Evolutionary conservation across 306 rosid species (phyloP).

Genomic region (Casuarina equisetifolia): DNA sequence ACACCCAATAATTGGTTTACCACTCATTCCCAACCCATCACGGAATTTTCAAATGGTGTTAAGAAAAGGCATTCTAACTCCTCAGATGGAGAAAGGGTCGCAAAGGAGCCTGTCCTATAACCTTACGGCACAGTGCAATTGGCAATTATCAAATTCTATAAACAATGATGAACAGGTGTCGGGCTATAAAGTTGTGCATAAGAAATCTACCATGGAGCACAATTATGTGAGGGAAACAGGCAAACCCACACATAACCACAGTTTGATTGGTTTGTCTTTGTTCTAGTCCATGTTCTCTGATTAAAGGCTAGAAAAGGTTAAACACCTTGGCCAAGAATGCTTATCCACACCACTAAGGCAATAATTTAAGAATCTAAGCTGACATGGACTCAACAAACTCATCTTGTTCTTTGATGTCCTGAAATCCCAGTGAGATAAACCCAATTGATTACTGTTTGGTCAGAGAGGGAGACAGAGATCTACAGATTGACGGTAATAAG

Average conservation of each 20-base stretch:
- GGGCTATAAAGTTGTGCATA: constrained; percentile 27
- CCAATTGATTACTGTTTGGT: background rate
- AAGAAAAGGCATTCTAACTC: background rate
- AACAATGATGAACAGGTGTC: constrained; percentile 38
- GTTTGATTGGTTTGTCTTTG: constrained; percentile 55
- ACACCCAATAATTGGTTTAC: background rate
- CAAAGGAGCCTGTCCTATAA: background rate
- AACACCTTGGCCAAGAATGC: constrained; percentile 11
- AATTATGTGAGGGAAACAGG: constrained; percentile 39
- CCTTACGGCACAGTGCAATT: constrained; percentile 11
- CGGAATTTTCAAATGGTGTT: background rate
- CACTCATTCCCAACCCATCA: background rate
- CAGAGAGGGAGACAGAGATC: background rate
- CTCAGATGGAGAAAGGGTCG: constrained; percentile 26
- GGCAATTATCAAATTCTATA: constrained; percentile 1
- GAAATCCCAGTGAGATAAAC: background rate
- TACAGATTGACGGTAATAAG: background rate
- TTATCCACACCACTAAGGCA: constrained; percentile 40
- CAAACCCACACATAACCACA: constrained; percentile 43
- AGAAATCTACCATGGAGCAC: constrained; percentile 22
- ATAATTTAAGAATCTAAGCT: constrained; percentile 2
- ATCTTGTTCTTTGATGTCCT: background rate
- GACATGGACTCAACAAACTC: background rate
- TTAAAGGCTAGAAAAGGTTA: constrained; percentile 15
- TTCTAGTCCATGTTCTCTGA: constrained; percentile 32